phyloP scores from a whole-genome alignment of 202 grass and related monocot genomes.

The Eragrostis tef region DNA sequence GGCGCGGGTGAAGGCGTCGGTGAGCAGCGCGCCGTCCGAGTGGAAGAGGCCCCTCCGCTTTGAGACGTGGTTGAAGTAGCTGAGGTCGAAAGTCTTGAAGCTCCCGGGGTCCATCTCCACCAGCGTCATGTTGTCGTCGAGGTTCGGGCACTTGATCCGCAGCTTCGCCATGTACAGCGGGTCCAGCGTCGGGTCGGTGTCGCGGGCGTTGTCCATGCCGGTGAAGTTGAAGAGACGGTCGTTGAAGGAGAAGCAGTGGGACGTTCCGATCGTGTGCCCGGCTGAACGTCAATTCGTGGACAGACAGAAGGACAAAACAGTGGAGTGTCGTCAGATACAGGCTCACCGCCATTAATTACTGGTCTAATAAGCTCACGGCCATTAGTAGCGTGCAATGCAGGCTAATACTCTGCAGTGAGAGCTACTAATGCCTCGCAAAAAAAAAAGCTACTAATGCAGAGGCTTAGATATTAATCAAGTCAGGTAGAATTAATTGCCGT shows the following conservation, averaged over 20 bases:
- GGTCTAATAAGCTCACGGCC: neutral
- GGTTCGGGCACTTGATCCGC: conserved; percentile 58
- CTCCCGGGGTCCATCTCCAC: conserved; percentile 93
- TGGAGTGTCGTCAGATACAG: neutral
- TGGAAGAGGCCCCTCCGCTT: conserved; percentile 81
- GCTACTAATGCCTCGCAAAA: neutral
- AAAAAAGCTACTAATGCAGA: neutral
- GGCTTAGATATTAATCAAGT: neutral
- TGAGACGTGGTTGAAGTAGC: conserved; percentile 62
- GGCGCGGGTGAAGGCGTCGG: conserved; percentile 56
- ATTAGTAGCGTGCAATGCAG: neutral
- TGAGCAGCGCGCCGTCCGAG: conserved; percentile 76
- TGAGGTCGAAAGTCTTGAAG: conserved; percentile 74
- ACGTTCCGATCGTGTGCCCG: conserved; percentile 82
- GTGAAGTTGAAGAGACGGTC: conserved; percentile 85
- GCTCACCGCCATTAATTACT: neutral
- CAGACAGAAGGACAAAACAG: too few relatives aligned
- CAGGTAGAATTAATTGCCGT: neutral
- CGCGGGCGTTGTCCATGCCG: conserved; percentile 56
- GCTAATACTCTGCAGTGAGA: too few relatives aligned
- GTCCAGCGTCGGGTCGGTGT: conserved; percentile 69
- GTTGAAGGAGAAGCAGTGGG: conserved; percentile 76
- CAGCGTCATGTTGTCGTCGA: conserved; percentile 67
- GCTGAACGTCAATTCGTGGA: conserved; percentile 14
- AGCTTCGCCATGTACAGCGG: conserved; percentile 58